Base-by-base conservation (phyloP, 2,329 filamentous ascomycete genomes). In the Knufia petricola region DNA sequence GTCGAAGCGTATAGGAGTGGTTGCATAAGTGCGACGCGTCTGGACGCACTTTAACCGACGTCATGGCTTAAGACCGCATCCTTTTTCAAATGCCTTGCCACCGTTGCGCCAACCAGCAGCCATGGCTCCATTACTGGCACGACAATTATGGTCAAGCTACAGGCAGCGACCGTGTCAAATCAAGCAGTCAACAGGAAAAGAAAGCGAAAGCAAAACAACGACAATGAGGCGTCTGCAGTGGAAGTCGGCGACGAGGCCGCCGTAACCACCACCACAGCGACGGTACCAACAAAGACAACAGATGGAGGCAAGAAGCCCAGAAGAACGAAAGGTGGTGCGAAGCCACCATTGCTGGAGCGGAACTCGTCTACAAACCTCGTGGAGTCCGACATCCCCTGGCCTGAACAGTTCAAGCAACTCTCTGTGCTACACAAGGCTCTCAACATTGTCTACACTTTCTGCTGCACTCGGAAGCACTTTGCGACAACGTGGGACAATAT, bases 371-470 rank as follows among this genome's bases (percentile, higher is more conserved):
- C 64, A 6, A 52, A 53, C 21, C 45, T 73, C 0, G 66, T 77
- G n/a, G 72, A 77, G 55, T 66, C 71, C 1, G 63, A 72, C 1
- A 69, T 75, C 44, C 74, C 76, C 36, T 95, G 90, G 88, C 88
- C 89, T 0, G 74, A 78, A 1, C 72, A 76, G 39, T 86, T 96
- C 64, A 82, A 79, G 49, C 71, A 73, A 36, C 74, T 96, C 7
- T 80, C 84, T 21, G 81, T 82, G 63, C 85, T 82, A 0, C 85
- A 96, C 63, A 78, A 81, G 52, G 90, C 92, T 1, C 69, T 98
- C 51, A 98, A 95, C 59, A 69, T 96, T 1, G 87, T 96, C 1
- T 95, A 87, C 59, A 96, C 92, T 0, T 96, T 98, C 62, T 94
- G 87, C 69, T 92, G 82, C 62, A 90, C 90, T 1, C 81, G 92